Evolutionary conservation across 257 asterid genomes (phyloP).

Genomic region (Solanum bulbocastanum): DNA sequence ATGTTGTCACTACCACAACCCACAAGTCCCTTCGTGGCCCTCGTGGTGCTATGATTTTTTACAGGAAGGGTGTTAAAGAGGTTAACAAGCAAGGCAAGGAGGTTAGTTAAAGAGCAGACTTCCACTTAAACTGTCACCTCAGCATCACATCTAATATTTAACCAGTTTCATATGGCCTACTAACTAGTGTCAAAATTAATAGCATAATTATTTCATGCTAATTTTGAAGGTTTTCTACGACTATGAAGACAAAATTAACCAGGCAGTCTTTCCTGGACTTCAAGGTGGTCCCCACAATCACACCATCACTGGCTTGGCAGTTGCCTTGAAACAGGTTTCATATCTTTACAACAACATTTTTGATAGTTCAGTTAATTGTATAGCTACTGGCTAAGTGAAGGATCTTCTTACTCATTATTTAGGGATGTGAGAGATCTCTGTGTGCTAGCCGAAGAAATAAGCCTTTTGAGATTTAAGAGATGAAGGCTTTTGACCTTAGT

Average conservation of each 20-base stretch:
- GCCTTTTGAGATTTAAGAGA: not conserved
- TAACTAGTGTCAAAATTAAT: not conserved
- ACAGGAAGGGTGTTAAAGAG: conserved; percentile 85
- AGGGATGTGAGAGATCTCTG: not conserved
- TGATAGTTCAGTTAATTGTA: conserved; percentile 18
- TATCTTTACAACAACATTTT: conserved; percentile 17
- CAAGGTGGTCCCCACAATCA: conserved; percentile 99
- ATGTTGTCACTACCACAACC: conserved; percentile 93
- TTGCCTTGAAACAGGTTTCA: conserved; percentile 81
- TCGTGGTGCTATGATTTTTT: conserved; percentile 98
- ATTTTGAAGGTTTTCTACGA: conserved; percentile 66
- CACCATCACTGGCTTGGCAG: conserved; percentile 92
- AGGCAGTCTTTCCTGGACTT: conserved; percentile 98
- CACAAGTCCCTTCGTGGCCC: conserved; percentile 97
- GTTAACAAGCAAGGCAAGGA: conserved; percentile 83
- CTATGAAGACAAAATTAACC: conserved; percentile 86
- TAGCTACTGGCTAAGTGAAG: not conserved
- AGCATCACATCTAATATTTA: not conserved
- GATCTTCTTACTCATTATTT: not conserved
- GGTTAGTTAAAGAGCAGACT: conserved; percentile 29
- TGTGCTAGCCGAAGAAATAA: not conserved
- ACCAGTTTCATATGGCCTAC: not conserved
- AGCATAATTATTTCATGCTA: not conserved
- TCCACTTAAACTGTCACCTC: not conserved
- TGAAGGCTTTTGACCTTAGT: not conserved